phyloP scores from a whole-genome alignment of 1,284 basidiomycete species.

The Sphagnurus paluster region DNA sequence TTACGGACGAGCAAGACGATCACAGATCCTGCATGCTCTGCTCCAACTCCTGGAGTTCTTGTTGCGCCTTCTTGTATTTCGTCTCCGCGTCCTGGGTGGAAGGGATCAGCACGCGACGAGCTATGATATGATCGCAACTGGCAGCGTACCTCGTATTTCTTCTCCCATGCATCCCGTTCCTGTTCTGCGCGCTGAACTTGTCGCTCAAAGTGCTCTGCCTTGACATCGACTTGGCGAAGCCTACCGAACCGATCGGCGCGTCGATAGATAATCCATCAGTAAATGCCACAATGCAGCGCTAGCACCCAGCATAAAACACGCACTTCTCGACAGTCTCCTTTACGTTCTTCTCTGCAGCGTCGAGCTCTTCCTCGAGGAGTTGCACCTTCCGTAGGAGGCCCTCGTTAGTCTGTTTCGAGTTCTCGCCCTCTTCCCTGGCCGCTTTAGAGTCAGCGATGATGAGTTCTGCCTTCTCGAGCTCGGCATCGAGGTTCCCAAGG shows the following conservation, averaged over 20 bases:
- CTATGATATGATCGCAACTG: not conserved
- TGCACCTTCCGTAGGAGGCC: conserved; percentile 84
- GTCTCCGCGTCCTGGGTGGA: conserved; percentile 63
- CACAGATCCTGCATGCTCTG: conserved; percentile 80
- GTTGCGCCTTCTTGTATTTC: conserved; percentile 79
- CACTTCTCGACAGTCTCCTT: conserved; percentile 98
- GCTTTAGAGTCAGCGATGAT: conserved; percentile 75
- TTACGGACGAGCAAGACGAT: conserved; percentile 27
- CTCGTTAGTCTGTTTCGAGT: conserved; percentile 76
- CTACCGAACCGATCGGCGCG: conserved; percentile 42
- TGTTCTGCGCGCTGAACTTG: conserved; percentile 87
- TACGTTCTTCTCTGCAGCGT: conserved; percentile 94
- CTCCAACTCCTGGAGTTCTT: conserved; percentile 88
- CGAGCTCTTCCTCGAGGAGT: conserved; percentile 94
- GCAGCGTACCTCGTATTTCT: conserved; percentile 85
- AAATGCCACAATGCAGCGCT: conserved; percentile 12
- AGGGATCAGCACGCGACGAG: not conserved
- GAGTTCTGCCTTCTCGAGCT: conserved; percentile 79
- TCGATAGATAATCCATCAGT: conserved; percentile 13
- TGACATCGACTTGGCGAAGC: conserved; percentile 96
- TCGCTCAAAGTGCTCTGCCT: conserved; percentile 98
- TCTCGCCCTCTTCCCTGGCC: conserved; percentile 72
- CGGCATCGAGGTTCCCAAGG: conserved; percentile 66
- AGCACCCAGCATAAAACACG: conserved; percentile 31
- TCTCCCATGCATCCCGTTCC: conserved; percentile 93